These are phyloP conservation scores for Cercospora canescens DNA, from an alignment of 2,329 filamentous ascomycete species.

Conservation along the genomic window DNA sequence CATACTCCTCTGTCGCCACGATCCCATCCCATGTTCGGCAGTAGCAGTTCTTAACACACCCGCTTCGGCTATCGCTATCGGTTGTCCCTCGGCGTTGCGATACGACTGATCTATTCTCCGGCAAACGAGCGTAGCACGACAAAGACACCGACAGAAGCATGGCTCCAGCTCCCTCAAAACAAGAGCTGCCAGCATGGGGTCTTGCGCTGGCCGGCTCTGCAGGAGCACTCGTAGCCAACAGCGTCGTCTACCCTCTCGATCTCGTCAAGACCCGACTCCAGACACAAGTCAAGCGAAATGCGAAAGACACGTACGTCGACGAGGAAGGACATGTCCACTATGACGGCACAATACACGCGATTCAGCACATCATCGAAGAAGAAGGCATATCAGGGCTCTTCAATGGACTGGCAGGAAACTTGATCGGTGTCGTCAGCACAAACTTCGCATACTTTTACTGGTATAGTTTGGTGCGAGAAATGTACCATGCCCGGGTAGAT, in stretches of 20 bases:
- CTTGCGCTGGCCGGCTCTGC: slow-evolving; percentile 88
- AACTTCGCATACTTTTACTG: slow-evolving; percentile 99
- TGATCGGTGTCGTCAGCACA: slow-evolving; percentile 91
- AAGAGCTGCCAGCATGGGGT: slow-evolving; percentile 82
- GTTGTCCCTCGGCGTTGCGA: background rate
- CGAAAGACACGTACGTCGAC: slow-evolving; percentile 36
- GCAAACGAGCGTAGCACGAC: background rate
- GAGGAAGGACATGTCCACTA: slow-evolving; percentile 69
- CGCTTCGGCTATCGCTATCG: slow-evolving; percentile 3
- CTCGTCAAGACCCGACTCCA: slow-evolving; percentile 97
- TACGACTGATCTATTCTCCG: background rate
- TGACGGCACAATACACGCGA: slow-evolving; percentile 81
- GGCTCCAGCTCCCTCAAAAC: slow-evolving; percentile 39
- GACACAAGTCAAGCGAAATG: slow-evolving; percentile 75
- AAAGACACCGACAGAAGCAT: slow-evolving; percentile 7
- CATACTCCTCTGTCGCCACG: background rate
- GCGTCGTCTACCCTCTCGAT: slow-evolving; percentile 92
- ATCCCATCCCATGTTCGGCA: background rate
- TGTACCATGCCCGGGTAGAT: slow-evolving; percentile 64
- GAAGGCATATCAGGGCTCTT: slow-evolving; percentile 86
- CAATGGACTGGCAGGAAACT: slow-evolving; percentile 79
- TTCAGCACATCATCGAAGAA: slow-evolving; percentile 75
- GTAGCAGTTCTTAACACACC: background rate
- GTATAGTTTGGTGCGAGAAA: slow-evolving; percentile 83
- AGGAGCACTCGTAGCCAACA: slow-evolving; percentile 91